Evolutionary conservation across 768 basidiomycete genomes (phyloP).

Genomic region (Leucocoprinus birnbaumii): DNA sequence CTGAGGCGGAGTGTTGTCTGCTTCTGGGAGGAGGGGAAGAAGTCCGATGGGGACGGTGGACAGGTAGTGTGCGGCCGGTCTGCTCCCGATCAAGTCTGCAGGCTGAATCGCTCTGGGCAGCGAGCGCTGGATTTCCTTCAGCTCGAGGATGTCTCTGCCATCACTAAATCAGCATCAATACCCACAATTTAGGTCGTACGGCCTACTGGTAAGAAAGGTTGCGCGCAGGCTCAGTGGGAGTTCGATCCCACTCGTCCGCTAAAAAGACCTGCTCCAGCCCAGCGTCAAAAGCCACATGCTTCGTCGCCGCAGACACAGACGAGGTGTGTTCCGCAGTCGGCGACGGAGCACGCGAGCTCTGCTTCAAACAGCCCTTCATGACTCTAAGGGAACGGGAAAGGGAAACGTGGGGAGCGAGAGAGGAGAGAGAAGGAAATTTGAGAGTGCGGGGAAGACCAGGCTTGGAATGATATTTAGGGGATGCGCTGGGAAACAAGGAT

Average conservation of each 20-base stretch:
- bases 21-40: conserved; percentile 47
- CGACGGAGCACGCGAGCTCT: conserved; percentile 20
- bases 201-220: conserved; percentile 69
- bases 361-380: conserved; percentile 40
- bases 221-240: conserved; percentile 61
- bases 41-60: conserved; percentile 62
- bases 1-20: conserved; percentile 13
- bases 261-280: conserved; percentile 55
- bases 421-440: background rate
- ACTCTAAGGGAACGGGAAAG: too few species aligned
- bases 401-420: too few species aligned
- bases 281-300: conserved; percentile 62
- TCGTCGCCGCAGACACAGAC: conserved; percentile 22
- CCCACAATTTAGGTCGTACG: conserved; percentile 6
- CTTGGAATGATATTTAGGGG: background rate
- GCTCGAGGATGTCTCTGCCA: conserved; percentile 60
- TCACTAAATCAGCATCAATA: conserved; percentile 4
- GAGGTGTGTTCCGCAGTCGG: conserved; percentile 16
- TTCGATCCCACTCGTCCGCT: conserved; percentile 81
- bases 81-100: conserved; percentile 37
- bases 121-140: conserved; percentile 66
- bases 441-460: background rate
- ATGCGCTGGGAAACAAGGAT: background rate
- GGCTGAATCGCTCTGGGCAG: conserved; percentile 58
- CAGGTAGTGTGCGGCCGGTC: conserved; percentile 37